Base-by-base conservation (phyloP, 768 basidiomycete genomes). In the Leccinum barrowsii region DNA sequence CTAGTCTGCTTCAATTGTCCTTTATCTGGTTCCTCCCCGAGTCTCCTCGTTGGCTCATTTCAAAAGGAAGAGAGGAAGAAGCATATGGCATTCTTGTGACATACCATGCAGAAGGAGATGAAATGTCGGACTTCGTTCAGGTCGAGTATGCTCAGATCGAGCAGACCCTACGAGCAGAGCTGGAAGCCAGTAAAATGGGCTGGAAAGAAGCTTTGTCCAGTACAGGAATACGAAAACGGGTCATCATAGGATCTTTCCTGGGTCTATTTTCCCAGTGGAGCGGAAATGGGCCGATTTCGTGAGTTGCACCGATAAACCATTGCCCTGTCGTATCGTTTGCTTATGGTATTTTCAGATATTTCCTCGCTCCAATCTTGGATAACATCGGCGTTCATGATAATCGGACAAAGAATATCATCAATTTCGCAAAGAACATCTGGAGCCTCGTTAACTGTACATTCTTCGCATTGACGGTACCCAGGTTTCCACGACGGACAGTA, bases 11-110 rank as follows among this genome's bases (percentile, higher is more conserved):
- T 21, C 85, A 87, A 60, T 65, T 86, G 47, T 58, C 61, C 26
- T 83, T 87, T 68, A 76, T 87, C 54, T 79, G 72, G 65, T 81
- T 83, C 65, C 72, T 86, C 15, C 85, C 85, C 2, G 86, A 88
- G 64, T 85, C 83, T 11, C 86, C 86, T 15, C 79, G 83, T 40
- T 87, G 85, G 85, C 76, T 87, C 4, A 74, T 86, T 30, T 80
- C 82, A 3, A 80, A 79, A 51, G 84, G 85, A 28, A 78, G 84
- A 17, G 69, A 68, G 1, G 75, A 76, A 1, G 82, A 85, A 59
- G 84, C 83, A 0, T 67, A 70, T 53, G 71, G 67, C 1, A 76
- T 82, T 47, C 74, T 86, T 24, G 77, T 71, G 17, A 83, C 81
- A 57, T 47, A 47, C 22, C 46, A 46, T 21, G 42, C 42, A n/a